Evolutionary conservation across 352 stramenopile species (phyloP).

Genomic region (Pythium folliculosum): DNA sequence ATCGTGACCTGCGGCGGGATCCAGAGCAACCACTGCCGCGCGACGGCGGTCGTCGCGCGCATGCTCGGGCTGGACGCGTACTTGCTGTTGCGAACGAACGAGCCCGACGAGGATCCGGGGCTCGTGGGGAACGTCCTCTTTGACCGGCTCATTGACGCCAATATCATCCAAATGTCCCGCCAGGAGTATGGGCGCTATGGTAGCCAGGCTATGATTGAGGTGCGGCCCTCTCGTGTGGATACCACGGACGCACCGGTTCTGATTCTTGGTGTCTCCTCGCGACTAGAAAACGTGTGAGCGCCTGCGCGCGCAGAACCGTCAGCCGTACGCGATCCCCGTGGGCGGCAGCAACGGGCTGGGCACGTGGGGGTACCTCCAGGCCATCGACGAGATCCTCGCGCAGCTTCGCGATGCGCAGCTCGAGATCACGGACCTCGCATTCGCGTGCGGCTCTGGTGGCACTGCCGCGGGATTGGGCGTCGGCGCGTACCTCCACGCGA

Average conservation of each 20-base stretch:
- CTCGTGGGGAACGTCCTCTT: slow-evolving; percentile 81
- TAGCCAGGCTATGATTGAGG: slow-evolving; percentile 82
- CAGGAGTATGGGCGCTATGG: slow-evolving; percentile 81
- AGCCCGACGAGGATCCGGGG: slow-evolving; percentile 66
- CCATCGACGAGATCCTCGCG: slow-evolving; percentile 87
- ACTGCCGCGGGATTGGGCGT: slow-evolving; percentile 77
- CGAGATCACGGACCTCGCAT: slow-evolving; percentile 76
- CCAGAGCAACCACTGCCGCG: slow-evolving; percentile 95
- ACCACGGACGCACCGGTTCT: too few relatives aligned
- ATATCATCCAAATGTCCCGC: slow-evolving; percentile 78
- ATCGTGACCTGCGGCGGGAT: slow-evolving; percentile 93
- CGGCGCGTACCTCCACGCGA: slow-evolving; percentile 67
- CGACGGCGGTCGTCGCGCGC: slow-evolving; percentile 76
- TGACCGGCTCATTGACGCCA: slow-evolving; percentile 72
- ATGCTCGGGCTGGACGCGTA: slow-evolving; percentile 92
- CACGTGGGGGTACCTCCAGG: slow-evolving; percentile 94
- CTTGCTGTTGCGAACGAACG: slow-evolving; percentile 87
- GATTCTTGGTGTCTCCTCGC: background rate
- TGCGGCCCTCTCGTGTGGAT: slow-evolving; percentile 12
- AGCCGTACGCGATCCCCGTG: slow-evolving; percentile 82
- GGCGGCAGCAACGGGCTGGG: slow-evolving; percentile 92
- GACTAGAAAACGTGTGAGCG: slow-evolving; percentile 65
- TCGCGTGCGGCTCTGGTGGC: slow-evolving; percentile 82
- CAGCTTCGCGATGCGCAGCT: slow-evolving; percentile 63
- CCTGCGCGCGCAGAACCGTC: slow-evolving; percentile 51